Base-by-base conservation (phyloP, 148 eudicot species). In the Simmondsia chinensis region DNA sequence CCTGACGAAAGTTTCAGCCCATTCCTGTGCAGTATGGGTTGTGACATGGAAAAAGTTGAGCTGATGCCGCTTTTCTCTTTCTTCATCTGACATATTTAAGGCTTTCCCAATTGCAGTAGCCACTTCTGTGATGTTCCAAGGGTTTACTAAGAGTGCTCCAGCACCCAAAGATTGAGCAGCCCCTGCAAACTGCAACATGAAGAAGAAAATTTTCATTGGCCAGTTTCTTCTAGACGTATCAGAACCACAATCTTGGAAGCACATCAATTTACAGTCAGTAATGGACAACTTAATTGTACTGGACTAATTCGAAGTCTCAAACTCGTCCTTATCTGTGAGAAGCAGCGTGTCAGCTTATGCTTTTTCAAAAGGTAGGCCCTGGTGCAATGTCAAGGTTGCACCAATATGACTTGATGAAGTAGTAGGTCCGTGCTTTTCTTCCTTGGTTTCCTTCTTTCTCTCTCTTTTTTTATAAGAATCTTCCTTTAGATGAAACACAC, bases 1-100 rank as follows among this genome's bases (percentile, higher is more conserved):
- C 99, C 99, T 85, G 21, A 91, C 99, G 37, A 91, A 91, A 51
- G 79, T 79, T 72, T 91, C 95, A 38, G 95, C 95, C 97, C 99
- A 91, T 52, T 91, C 75, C 67, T 91, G 99, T 58, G 95, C 85
- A 60, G 95, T 91, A 63, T 91, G 94, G 13, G 67, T 71, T 21
- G 86, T 82, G 44, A 91, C 94, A 53, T 91, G 95, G 25, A 13
- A 20, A 46, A 76, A 91, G 56, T 91, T 91, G 52, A 70, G 83
- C 43, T 43, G 39, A 48, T 91, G 99, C 8, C 95, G 69, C 52
- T 82, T 91, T 33, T 82, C 94, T 69, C 99, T 65, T 67, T 85
- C 95, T 63, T 85, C 99, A 45, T 79, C 79, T 11, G 81, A 63
- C 99, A 91, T 91, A 59, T 76, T 72, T 48, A 91, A 68, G 52